These are phyloP conservation scores for Lentinula sp. DNA, from an alignment of 768 basidiomycete genomes.

Conservation along the genomic window DNA sequence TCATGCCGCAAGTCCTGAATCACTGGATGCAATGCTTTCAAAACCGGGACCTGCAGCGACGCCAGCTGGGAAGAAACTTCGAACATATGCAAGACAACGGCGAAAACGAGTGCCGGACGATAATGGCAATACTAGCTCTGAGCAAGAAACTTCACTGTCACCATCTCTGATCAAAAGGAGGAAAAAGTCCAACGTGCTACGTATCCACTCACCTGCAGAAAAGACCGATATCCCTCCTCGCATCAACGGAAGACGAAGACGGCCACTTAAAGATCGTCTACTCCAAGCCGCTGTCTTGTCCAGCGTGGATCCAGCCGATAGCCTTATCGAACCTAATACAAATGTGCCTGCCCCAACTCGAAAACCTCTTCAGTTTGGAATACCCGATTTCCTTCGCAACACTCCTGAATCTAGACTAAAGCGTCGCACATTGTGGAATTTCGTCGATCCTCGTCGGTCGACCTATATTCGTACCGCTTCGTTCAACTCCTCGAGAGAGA, in stretches of 20 bases:
- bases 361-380: constrained; percentile 19
- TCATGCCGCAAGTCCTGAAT: background rate
- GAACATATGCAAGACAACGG: background rate
- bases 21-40: background rate
- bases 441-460: constrained; percentile 28
- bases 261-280: constrained; percentile 15
- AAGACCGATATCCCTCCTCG: background rate
- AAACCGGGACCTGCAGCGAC: background rate
- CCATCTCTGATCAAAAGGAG: background rate
- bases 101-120: background rate
- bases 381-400: constrained; percentile 9
- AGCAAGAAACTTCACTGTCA: background rate
- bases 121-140: no score
- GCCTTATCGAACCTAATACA: constrained; percentile 8
- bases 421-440: constrained; percentile 11
- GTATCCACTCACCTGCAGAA: background rate
- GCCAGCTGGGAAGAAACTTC: background rate
- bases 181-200: background rate
- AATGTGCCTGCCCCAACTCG: constrained; percentile 15
- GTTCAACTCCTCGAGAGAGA: constrained; percentile 8
- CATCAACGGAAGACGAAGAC: background rate
- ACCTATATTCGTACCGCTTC: constrained; percentile 18
- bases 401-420: background rate
- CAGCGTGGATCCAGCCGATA: constrained; percentile 23
- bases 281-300: constrained; percentile 29